A percentile compares a stretch with the other conserved stretches of the same genome.
Evolutionary conservation across 305 asterid species (phyloP).

Genomic region (Petunia hybrid): DNA sequence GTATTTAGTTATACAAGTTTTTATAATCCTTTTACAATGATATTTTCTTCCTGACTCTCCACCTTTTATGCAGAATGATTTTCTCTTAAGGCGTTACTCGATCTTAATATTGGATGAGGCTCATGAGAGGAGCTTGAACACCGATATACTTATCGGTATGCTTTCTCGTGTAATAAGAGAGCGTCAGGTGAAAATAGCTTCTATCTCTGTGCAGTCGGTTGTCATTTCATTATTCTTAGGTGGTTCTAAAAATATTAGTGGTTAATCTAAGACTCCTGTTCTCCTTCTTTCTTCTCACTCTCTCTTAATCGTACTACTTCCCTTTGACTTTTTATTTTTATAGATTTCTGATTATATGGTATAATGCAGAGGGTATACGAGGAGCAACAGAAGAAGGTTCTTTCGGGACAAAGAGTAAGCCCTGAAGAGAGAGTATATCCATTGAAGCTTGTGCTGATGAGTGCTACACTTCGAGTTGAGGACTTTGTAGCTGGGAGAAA

Average conservation of each 20-base stretch:
- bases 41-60: conserved; percentile 25
- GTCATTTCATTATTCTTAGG: conserved; percentile 23
- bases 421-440: conserved; percentile 65
- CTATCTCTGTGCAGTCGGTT: conserved; percentile 7
- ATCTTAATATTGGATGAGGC: conserved; percentile 94
- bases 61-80: conserved; percentile 68
- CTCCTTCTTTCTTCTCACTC: not conserved
- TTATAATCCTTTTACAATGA: not conserved
- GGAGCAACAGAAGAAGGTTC: conserved; percentile 66
- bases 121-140: conserved; percentile 96
- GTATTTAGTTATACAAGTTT: not conserved
- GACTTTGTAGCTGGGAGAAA: conserved; percentile 71
- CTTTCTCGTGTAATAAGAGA: conserved; percentile 89
- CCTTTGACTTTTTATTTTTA: conserved; percentile 29
- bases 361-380: conserved; percentile 65
- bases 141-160: conserved; percentile 97
- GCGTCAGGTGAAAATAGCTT: conserved; percentile 62
- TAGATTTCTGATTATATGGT: conserved; percentile 28
- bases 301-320: conserved; percentile 32
- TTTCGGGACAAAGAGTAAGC: conserved; percentile 62
- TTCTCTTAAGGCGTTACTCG: conserved; percentile 82
- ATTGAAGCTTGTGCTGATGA: conserved; percentile 87
- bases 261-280: conserved; percentile 13
- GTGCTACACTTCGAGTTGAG: conserved; percentile 92
- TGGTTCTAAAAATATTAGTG: not conserved